These are phyloP conservation scores for Colletotrichum coccodes DNA, from an alignment of 2,329 filamentous ascomycete genomes.

Conservation along the genomic window DNA sequence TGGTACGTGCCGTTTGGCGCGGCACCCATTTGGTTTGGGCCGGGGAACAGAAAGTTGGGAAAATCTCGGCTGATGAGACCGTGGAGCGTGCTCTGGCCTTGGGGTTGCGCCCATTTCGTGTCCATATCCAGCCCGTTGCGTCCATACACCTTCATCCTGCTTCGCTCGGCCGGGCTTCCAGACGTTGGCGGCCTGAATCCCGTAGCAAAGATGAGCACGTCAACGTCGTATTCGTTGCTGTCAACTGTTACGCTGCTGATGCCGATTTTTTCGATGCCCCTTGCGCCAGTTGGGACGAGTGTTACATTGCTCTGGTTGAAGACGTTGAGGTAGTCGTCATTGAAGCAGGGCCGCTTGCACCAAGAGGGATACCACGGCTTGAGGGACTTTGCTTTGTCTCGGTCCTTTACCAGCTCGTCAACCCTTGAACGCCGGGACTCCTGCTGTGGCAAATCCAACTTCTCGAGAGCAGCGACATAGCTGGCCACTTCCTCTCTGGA, in stretches of 20 bases:
- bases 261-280: conserved; percentile 58
- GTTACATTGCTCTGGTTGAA: conserved; percentile 69
- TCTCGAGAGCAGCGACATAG: not conserved
- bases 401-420: conserved; percentile 60
- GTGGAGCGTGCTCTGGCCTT: conserved; percentile 27
- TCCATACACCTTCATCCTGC: conserved; percentile 24
- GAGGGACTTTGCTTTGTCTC: conserved; percentile 58
- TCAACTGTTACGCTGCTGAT: conserved; percentile 55
- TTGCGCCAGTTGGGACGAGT: conserved; percentile 67
- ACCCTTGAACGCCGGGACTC: conserved; percentile 56
- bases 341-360: conserved; percentile 73
- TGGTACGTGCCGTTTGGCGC: not conserved
- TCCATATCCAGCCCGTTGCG: conserved; percentile 27
- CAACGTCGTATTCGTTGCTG: conserved; percentile 56
- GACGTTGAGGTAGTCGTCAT: conserved; percentile 64
- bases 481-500: conserved; percentile 27
- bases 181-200: conserved; percentile 19
- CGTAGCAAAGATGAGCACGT: conserved; percentile 42
- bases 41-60: conserved; percentile 36
- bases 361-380: conserved; percentile 69
- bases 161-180: conserved; percentile 30
- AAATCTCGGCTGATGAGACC: conserved; percentile 33
- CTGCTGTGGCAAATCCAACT: conserved; percentile 43
- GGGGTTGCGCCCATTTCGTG: conserved; percentile 30
- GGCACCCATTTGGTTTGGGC: conserved; percentile 18